Evolutionary conservation across 495 filamentous ascomycete species (phyloP), one percentile per base, ranked within the genome.

Genomic region (Cryomyces minteri): DNA sequence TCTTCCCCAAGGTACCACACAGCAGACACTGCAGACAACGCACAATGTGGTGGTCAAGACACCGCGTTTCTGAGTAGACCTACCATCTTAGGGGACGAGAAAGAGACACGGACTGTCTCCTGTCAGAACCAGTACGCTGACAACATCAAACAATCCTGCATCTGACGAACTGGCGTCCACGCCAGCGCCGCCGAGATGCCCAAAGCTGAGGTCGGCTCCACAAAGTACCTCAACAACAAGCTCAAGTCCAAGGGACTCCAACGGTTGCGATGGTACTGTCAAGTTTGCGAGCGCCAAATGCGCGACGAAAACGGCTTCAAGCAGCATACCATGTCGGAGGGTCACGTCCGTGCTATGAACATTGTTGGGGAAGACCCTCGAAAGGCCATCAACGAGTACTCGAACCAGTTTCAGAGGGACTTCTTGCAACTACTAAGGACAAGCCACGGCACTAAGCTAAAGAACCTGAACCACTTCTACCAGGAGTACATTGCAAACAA

Each of bases 391-490:
- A 66, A 84, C 42, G 71, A 82, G 39, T 96, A 73, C 67, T 76
- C 67, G 50, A 66, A 69, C 32, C 67, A 94, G 50, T 99, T 99
- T 59, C 65, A 78, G 50, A 67, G 70, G 39, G 82, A 88, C 58
- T 98, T 98, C 51, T 36, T 94, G 4, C 63, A 73, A 47, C 67
- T 82, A 4, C 65, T 98, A 7, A 67, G 72, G 40, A 92, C 87
- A 1, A 69, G 71, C 0, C 92, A 98, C 50, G 83, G 84, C 36
- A 82, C 88, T 57, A 96, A 96, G 64, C 66, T 72, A 43, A 74
- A 95, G 3, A 69, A 85, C 31, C 69, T 84, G 5, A 96, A 96
- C 49, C 77, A 83, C 43, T 95, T 94, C 58, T 99, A 99, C 58
- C 84, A 96, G 60, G 77, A 84, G 55, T 81, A 84, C 51, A 88